Base-by-base conservation (phyloP, 2,329 filamentous ascomycete genomes). In the Nakataea oryzae region DNA sequence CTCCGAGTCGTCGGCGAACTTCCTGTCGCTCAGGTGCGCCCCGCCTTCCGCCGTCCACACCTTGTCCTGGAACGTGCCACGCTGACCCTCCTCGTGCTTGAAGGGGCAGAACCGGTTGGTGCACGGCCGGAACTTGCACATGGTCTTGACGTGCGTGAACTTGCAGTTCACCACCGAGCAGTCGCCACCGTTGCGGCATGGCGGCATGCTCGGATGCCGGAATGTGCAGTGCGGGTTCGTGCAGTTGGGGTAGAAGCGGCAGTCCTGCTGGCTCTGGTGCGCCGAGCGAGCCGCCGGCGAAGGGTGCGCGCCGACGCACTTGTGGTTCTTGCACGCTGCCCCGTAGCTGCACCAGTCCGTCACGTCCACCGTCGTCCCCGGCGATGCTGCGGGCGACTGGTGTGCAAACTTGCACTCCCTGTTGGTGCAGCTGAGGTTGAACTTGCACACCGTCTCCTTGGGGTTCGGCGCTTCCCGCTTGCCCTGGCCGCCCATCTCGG, bases 81-180 rank as follows among this genome's bases (percentile, higher is more conserved):
- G 86, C 78, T 99, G 95, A 14, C 93, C 95, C 62, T 96, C 91
- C 54, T 87, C 89, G 74, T 99, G 95, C 74, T 92, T 92, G 78
- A 91, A 97, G 5, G 87, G 81, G 74, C 95, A 99, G 68, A 79
- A 83, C n/a, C 88, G 84, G 76, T 97, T 97, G 66, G 91, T 84
- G 76, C 95, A 99, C 0, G 93, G 95, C 68, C 87, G 93, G 77
- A 89, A 97, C 72, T 87, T 92, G 86, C 95, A 99, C 73, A 88
- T 84, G 58, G 87, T 90, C 73, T 88, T 86, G 67, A 89, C 78
- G 76, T 99, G 95, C 14, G 90, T 93, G 72, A 96, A 99, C 68
- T 91, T 92, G 84, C 95, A 99, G 64, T 86, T 86, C 14, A 86
- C 78, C 4, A 85, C 86, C 47, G 87, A 87, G 79, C 95, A 99